phyloP scores from a whole-genome alignment of 2,329 filamentous ascomycete species.

The Venturia pyrina region DNA sequence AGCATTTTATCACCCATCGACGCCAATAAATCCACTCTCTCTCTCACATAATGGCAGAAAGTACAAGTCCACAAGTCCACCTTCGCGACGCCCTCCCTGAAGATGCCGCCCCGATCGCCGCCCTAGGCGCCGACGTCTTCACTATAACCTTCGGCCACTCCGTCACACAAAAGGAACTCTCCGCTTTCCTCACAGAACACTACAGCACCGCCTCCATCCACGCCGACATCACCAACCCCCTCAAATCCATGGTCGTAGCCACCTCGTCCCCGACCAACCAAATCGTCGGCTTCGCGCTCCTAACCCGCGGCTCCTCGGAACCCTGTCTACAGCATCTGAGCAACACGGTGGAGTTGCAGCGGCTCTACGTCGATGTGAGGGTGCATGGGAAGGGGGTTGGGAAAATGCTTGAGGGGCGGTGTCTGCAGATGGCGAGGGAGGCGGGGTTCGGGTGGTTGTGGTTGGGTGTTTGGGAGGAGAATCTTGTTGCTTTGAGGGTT shows the following conservation, averaged over 20 bases:
- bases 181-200: background rate
- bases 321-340: constrained; percentile 26
- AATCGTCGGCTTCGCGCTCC: constrained; percentile 32
- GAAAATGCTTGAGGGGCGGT: constrained; percentile 18
- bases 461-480: constrained; percentile 42
- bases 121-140: background rate
- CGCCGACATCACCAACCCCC: background rate
- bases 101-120: background rate
- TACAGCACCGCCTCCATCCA: background rate
- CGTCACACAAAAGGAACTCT: background rate
- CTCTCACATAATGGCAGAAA: background rate
- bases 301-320: constrained; percentile 30
- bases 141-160: background rate
- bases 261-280: background rate
- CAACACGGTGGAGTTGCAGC: constrained; percentile 31
- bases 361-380: constrained; percentile 31
- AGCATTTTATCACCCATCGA: background rate
- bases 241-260: constrained; percentile 4
- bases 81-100: background rate
- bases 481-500: constrained; percentile 27
- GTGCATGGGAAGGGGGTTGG: constrained; percentile 32
- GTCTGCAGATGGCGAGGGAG: constrained; percentile 22
- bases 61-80: background rate
- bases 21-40: background rate
- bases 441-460: constrained; percentile 32